These are phyloP conservation scores for Stephanodiscus triporus DNA, from an alignment of 108 stramenopile genomes.

Conservation along the genomic window DNA sequence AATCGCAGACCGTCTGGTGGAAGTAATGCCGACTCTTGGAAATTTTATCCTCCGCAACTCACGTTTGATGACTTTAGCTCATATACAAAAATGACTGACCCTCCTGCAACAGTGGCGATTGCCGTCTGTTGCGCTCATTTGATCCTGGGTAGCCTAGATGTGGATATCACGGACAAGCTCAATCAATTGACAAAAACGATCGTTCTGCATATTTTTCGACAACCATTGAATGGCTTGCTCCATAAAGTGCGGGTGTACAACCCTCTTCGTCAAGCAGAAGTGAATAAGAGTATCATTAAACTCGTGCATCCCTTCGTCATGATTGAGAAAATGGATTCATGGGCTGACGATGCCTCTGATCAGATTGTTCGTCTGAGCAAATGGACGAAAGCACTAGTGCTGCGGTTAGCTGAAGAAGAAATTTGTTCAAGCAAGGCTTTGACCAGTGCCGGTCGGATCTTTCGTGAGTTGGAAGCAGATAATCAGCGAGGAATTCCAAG, in stretches of 20 bases:
- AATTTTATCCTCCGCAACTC: conserved; percentile 24
- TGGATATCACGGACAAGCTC: conserved; percentile 25
- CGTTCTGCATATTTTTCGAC: conserved; percentile 27
- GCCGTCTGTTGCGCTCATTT: conserved; percentile 32
- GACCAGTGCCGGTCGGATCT: conserved; percentile 12
- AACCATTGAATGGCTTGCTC: conserved; percentile 8
- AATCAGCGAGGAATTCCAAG: conserved; percentile 1
- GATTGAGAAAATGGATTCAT: conserved; percentile 19
- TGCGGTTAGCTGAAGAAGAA: not conserved
- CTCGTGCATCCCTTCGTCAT: conserved; percentile 35
- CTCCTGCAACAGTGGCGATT: conserved; percentile 23
- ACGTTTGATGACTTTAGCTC: conserved; percentile 4
- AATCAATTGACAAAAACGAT: conserved; percentile 32
- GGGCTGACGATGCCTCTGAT: not conserved
- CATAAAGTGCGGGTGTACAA: conserved; percentile 15
- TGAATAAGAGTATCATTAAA: conserved; percentile 9
- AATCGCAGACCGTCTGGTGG: not conserved
- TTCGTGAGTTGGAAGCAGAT: conserved; percentile 16
- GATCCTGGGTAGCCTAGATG: conserved; percentile 18
- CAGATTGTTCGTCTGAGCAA: conserved; percentile 14
- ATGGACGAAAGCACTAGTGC: conserved; percentile 21
- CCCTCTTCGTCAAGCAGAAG: conserved; percentile 22
- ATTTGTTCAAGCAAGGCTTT: conserved; percentile 7
- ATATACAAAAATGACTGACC: conserved; percentile 16
- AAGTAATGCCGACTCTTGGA: conserved; percentile 5